Base-by-base conservation (phyloP, 345 rosid species). In the Erucastrum elatum region DNA sequence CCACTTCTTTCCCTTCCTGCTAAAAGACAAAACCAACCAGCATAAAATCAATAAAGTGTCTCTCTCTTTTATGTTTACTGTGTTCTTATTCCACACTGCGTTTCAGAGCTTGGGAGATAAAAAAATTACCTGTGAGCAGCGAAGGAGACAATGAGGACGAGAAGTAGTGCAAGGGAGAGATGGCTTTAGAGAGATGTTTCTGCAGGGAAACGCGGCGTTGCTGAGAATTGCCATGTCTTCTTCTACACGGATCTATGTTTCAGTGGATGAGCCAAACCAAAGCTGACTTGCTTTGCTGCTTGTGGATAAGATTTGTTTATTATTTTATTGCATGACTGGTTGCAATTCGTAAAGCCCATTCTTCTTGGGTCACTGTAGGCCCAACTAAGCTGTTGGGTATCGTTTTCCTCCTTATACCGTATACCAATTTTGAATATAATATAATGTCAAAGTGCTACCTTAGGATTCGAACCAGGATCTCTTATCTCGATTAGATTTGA, bases 181-280 rank as follows among this genome's bases (percentile, higher is more conserved):
- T 26, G 77, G 80, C 33, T 79, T 84, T 21, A 56, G 81, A 71
- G 84, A 81, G 76, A 74, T 58, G 71, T 85, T 84, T 73, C 84
- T 16, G 81, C 66, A 67, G 35, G 83, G 66, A 46, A 86, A 58
- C 2, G 87, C 87, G 76, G 80, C 81, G 80, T 84, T 84, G 84
- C 82, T 72, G 75, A 85, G 87, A 59, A 86, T 77, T 31, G 85
- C 88, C 93, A 88, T 89, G 12, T 67, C 60, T 10, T 59, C 77
- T 58, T 56, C 31, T 29, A 3, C 68, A 2, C 69, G 39, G 61
- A 46, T 13, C 74, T 46, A 76, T 15, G 44, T 68, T 60, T 51
- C 58, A 60, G 46, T 64, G 68, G 82, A 68, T 68, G 13, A 79
- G n/a, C 70, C 78, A 49, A 49, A 49, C 16, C 56, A 15, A 15